Evolutionary conservation across 139 green algal species (phyloP).

Genomic region (Pleodorina starrii): DNA sequence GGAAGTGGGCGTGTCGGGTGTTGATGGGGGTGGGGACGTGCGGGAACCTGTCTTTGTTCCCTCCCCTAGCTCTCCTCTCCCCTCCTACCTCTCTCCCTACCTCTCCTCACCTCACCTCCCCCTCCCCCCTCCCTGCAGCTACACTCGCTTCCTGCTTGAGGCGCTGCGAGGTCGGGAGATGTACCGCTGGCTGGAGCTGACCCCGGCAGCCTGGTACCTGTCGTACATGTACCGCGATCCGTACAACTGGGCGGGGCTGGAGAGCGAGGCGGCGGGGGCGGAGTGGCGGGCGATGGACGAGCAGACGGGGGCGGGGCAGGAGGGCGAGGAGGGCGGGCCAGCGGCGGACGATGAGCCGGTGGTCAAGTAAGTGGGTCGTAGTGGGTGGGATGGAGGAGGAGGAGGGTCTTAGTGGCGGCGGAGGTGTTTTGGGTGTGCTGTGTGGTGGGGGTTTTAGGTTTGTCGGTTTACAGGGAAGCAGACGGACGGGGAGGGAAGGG

Average conservation of each 20-base stretch:
- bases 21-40: no score
- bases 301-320: not conserved
- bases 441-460: no score
- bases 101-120: no score
- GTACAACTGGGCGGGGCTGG: slow-evolving; percentile 86
- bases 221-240: slow-evolving; percentile 88
- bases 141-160: slow-evolving; percentile 88
- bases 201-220: slow-evolving; percentile 81
- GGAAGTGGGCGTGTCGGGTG: no score
- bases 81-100: not conserved
- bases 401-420: not conserved
- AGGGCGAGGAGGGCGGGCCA: slow-evolving; percentile 6
- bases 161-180: slow-evolving; percentile 81
- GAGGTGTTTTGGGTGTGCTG: no score
- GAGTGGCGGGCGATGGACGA: slow-evolving; percentile 13
- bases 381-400: not conserved
- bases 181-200: slow-evolving; percentile 85
- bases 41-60: no score
- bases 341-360: slow-evolving; percentile 27
- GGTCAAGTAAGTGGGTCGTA: slow-evolving; percentile 28
- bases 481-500: no score
- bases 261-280: slow-evolving; percentile 52
- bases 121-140: slow-evolving; percentile 64
- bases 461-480: no score
- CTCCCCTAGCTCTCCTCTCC: not conserved